A percentile compares a stretch with the other conserved stretches of the same genome.
phyloP scores from a whole-genome alignment of 495 filamentous ascomycete genomes.

The Penicillium tannophilum region DNA sequence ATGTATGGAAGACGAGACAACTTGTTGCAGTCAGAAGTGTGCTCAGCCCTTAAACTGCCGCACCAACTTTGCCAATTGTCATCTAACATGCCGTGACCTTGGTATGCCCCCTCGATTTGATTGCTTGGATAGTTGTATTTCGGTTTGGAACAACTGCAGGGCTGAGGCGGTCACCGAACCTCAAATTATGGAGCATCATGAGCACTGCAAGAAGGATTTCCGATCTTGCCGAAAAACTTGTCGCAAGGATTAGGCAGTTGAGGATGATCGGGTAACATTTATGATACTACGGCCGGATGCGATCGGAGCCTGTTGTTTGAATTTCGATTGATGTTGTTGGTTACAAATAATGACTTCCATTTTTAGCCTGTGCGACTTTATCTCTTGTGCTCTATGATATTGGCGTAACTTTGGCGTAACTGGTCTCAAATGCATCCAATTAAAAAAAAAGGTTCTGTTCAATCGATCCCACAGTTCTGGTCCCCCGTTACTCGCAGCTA shows the following conservation, averaged over 20 bases:
- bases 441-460: not conserved
- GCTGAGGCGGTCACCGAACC: not conserved
- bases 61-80: constrained; percentile 1
- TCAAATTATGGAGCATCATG: not conserved
- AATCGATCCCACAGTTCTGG: not conserved
- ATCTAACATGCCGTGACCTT: not conserved
- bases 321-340: not conserved
- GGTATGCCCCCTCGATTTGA: not conserved
- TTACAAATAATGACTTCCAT: not conserved
- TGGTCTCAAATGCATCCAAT: not conserved
- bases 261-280: too few relatives aligned
- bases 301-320: too few relatives aligned
- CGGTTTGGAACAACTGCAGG: constrained; percentile 2
- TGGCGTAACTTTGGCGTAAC: not conserved
- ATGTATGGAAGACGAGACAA: not conserved
- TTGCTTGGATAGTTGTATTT: not conserved
- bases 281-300: too few relatives aligned
- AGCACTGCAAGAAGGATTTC: not conserved
- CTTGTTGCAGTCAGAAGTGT: not conserved
- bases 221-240: not conserved
- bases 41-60: not conserved
- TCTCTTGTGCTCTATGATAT: not conserved
- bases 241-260: not conserved
- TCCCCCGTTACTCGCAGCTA: not conserved
- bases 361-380: not conserved